A percentile compares a stretch with the other conserved stretches of the same genome.
Conservation (phyloP, 2,329 filamentous ascomycete genomes). For the Rutstroemia sp. region DNA sequence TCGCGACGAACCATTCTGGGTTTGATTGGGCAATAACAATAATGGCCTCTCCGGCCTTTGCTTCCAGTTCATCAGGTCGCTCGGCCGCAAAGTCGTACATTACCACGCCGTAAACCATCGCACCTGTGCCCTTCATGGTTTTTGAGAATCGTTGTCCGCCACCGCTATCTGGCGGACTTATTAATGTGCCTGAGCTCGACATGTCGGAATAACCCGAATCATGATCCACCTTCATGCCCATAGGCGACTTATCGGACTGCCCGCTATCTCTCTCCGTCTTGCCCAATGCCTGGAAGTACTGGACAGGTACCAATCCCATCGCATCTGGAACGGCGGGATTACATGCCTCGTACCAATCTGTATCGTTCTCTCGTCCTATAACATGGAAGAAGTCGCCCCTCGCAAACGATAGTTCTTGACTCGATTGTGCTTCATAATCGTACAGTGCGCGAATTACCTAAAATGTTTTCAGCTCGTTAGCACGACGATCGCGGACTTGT, state of each 20-base stretch:
- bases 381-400: conserved; percentile 98
- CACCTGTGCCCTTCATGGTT: conserved; percentile 56
- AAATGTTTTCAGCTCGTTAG: conserved; percentile 5
- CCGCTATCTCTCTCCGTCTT: conserved; percentile 87
- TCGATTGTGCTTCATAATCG: conserved; percentile 73
- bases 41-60: conserved; percentile 90
- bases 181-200: conserved; percentile 28
- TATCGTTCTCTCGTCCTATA: conserved; percentile 88
- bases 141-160: conserved; percentile 29
- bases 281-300: conserved; percentile 86
- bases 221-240: conserved; percentile 59
- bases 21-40: conserved; percentile 98
- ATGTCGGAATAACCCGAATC: conserved; percentile 82
- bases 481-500: neutral
- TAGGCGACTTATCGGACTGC: conserved; percentile 52
- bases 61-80: conserved; percentile 90
- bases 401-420: conserved; percentile 80
- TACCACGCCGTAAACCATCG: conserved; percentile 94
- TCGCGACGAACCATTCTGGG: conserved; percentile 98
- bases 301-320: conserved; percentile 85
- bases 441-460: conserved; percentile 97
- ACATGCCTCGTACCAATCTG: conserved; percentile 97
- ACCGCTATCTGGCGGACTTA: conserved; percentile 25
- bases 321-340: conserved; percentile 85
- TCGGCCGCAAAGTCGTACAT: conserved; percentile 96